These are phyloP conservation scores for Aspergillus novofumigatus DNA, from an alignment of 2,329 filamentous ascomycete species.

Conservation along the genomic window DNA sequence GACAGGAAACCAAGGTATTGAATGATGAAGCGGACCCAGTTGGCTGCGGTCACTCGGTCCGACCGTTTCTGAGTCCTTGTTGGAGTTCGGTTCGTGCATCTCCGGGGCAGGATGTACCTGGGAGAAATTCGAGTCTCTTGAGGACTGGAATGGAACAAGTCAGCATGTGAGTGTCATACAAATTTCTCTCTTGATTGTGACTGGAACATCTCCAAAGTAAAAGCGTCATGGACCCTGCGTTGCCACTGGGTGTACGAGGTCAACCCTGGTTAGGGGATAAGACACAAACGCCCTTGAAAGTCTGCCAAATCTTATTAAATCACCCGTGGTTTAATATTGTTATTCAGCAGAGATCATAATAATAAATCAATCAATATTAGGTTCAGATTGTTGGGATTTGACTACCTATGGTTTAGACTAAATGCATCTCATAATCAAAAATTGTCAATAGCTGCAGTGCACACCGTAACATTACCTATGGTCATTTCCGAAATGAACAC, in stretches of 20 bases:
- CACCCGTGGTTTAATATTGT: neutral
- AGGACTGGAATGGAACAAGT: neutral
- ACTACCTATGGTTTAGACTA: neutral
- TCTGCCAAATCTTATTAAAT: neutral
- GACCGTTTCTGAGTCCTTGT: neutral
- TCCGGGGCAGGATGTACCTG: neutral
- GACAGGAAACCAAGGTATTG: no score
- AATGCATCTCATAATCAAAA: neutral
- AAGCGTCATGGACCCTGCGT: slow-evolving; percentile 8
- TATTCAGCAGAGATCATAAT: slow-evolving; percentile 7
- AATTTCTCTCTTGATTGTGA: neutral
- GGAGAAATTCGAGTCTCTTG: neutral
- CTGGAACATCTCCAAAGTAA: neutral
- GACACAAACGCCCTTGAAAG: neutral
- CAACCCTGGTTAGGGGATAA: slow-evolving; percentile 5
- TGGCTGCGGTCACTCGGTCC: neutral
- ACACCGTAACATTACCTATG: neutral
- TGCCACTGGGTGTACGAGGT: slow-evolving; percentile 4
- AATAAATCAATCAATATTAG: slow-evolving; percentile 5
- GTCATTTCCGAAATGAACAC: slow-evolving; percentile 8
- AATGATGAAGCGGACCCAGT: neutral
- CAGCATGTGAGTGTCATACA: neutral
- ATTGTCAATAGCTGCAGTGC: neutral
- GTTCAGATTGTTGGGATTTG: slow-evolving; percentile 1
- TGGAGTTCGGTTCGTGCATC: neutral